Base-by-base conservation (phyloP, 1,139 yeast genomes). In the Candida pseudoviswanathii region DNA sequence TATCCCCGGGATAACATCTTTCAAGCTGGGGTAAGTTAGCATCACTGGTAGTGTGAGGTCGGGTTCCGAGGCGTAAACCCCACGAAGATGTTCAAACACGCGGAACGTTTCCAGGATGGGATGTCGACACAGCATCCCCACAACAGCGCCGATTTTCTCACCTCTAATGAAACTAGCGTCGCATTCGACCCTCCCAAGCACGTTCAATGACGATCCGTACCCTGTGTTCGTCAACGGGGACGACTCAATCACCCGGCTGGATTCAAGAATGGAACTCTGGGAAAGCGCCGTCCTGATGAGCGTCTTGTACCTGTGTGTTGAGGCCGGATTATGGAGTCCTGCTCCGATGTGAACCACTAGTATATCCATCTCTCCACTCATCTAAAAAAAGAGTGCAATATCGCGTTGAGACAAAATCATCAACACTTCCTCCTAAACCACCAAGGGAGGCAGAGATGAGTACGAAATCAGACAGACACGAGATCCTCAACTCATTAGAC, bases 201-300 rank as follows among this genome's bases (percentile, higher is more conserved):
- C 50, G 52, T 78, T 78, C 47, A 82, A 63, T 16, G 81, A 78
- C 1, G 86, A 77, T 1, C 87, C 87, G 46, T 58, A 64, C 0
- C 87, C 89, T 3, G 86, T 79, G 58, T 83, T 83, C 10, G 86
- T 81, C 47, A 75, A 58, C 6, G 66, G 59, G 2, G 78, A 70
- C 29, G 62, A 62, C 56, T 83, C 88, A 11, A 84, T 60, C 3
- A 70, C 45, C 32, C 60, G 58, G 43, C 72, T 61, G 24, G 61
- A 51, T 4, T 55, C 52, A 1, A 49, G 11, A n/a, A 68, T 10
- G 5, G 48, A 48, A 1, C 51, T 43, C 4, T 49, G 33, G 0
- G 30, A 25, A 9, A 73, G 55, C 2, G 73, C 64, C 27, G 49
- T 43, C 41, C 54, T 54, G 1, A 74, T 49, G 6, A 73, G 55